Conservation (phyloP, 2,329 filamentous ascomycete species). For the Alternaria tenuissima region DNA sequence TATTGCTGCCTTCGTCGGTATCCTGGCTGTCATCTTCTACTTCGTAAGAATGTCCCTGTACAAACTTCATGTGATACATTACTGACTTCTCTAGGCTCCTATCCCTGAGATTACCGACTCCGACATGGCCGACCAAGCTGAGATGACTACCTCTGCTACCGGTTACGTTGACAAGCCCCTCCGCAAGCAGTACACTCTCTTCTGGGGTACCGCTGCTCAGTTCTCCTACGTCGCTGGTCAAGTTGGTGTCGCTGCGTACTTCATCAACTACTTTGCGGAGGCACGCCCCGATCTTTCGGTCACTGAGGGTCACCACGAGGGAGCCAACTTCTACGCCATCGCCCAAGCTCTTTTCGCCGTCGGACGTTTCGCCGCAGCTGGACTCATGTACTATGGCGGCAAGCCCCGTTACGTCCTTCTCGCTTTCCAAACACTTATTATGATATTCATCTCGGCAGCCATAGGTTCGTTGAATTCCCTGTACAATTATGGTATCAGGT, state of each 20-base stretch:
- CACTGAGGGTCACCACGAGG: slow-evolving; percentile 42
- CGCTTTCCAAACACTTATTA: slow-evolving; percentile 46
- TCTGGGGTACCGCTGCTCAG: slow-evolving; percentile 49
- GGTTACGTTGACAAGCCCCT: slow-evolving; percentile 69
- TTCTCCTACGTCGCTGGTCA: slow-evolving; percentile 64
- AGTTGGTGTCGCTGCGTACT: slow-evolving; percentile 64
- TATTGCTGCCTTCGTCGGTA: slow-evolving; percentile 75
- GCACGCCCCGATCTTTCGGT: slow-evolving; percentile 40
- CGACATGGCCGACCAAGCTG: slow-evolving; percentile 63
- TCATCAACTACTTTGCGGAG: slow-evolving; percentile 52
- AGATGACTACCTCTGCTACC: slow-evolving; percentile 52
- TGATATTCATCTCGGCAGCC: slow-evolving; percentile 48
- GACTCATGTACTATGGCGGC: slow-evolving; percentile 45
- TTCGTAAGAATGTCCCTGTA: slow-evolving; percentile 43
- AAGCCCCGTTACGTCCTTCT: slow-evolving; percentile 51
- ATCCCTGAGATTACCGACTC: slow-evolving; percentile 74
- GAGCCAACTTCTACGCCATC: slow-evolving; percentile 51
- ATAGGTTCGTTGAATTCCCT: slow-evolving; percentile 20
- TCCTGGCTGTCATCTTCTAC: slow-evolving; percentile 72
- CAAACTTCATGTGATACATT: not conserved
- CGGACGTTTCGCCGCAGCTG: slow-evolving; percentile 50
- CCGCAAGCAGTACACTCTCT: slow-evolving; percentile 64
- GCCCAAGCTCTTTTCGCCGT: slow-evolving; percentile 50
- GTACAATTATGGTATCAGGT: too few species aligned
- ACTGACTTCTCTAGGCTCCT: not conserved